Conservation (phyloP, 2,329 filamentous ascomycete genomes). For the Torrubiella hemipterigena region DNA sequence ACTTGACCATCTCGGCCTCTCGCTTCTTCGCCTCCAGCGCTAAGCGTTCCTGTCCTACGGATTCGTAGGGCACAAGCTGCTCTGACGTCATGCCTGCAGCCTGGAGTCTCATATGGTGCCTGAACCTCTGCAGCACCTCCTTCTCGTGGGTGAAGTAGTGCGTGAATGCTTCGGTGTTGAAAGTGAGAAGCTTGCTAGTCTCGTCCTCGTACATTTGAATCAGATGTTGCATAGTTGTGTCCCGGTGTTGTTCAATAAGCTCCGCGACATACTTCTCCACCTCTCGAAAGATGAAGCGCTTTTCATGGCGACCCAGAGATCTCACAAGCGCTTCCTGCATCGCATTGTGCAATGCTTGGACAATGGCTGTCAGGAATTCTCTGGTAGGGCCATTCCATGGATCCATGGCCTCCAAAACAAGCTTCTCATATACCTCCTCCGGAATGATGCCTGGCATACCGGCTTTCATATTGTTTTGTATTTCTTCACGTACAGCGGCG, state of each 20-base stretch:
- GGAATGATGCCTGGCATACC: slow-evolving; percentile 48
- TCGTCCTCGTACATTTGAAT: slow-evolving; percentile 39
- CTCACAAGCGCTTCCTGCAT: slow-evolving; percentile 34
- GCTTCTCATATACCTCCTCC: slow-evolving; percentile 44
- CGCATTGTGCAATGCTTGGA: too few relatives aligned
- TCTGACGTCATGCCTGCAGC: slow-evolving; percentile 19
- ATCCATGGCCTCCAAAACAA: slow-evolving; percentile 43
- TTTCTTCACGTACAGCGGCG: slow-evolving; percentile 39
- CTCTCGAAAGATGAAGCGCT: slow-evolving; percentile 37
- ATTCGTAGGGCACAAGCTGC: slow-evolving; percentile 25
- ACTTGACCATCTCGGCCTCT: slow-evolving; percentile 27
- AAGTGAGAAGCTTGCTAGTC: slow-evolving; percentile 42
- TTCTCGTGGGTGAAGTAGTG: slow-evolving; percentile 34
- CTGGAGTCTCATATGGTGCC: slow-evolving; percentile 37
- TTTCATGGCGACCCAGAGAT: slow-evolving; percentile 33
- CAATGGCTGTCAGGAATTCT: slow-evolving; percentile 35
- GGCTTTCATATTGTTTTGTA: slow-evolving; percentile 39
- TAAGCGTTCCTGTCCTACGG: slow-evolving; percentile 36
- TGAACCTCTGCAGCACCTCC: slow-evolving; percentile 29
- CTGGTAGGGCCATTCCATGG: slow-evolving; percentile 46
- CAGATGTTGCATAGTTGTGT: slow-evolving; percentile 24
- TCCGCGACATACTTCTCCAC: slow-evolving; percentile 27
- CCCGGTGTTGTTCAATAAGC: slow-evolving; percentile 29
- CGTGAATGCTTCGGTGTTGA: slow-evolving; percentile 36
- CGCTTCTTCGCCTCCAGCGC: slow-evolving; percentile 29